A percentile compares a stretch with the other conserved stretches of the same genome.
phyloP scores from a whole-genome alignment of 2,329 filamentous ascomycete species.

The Xylariales sp. region DNA sequence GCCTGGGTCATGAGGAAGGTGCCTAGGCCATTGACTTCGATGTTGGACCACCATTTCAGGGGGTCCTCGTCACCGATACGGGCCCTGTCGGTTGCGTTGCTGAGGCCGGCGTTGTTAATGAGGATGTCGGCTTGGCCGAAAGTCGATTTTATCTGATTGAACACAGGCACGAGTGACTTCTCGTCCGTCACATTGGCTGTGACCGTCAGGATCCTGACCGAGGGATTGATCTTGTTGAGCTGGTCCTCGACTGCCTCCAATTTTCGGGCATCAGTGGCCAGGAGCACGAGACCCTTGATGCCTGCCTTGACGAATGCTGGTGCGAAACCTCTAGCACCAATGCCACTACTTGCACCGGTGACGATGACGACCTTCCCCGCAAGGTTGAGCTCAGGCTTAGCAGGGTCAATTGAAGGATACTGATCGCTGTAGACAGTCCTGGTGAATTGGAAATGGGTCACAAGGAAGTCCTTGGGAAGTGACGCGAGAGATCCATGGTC shows the following conservation, averaged over 20 bases:
- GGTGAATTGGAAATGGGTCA: slow-evolving; percentile 16
- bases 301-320: slow-evolving; percentile 17
- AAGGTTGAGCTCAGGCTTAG: slow-evolving; percentile 45
- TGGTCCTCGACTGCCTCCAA: slow-evolving; percentile 28
- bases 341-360: slow-evolving; percentile 51
- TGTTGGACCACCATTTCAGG: slow-evolving; percentile 21
- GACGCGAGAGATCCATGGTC: background rate
- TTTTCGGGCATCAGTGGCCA: slow-evolving; percentile 30
- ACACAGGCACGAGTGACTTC: slow-evolving; percentile 12
- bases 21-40: slow-evolving; percentile 39
- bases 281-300: slow-evolving; percentile 17
- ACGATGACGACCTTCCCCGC: slow-evolving; percentile 70
- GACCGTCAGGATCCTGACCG: slow-evolving; percentile 10
- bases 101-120: slow-evolving; percentile 9
- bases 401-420: slow-evolving; percentile 6
- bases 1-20: slow-evolving; percentile 29
- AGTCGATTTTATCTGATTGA: slow-evolving; percentile 10
- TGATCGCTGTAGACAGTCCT: slow-evolving; percentile 1
- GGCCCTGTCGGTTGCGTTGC: slow-evolving; percentile 7
- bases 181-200: slow-evolving; percentile 13
- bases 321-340: slow-evolving; percentile 25
- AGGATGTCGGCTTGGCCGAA: slow-evolving; percentile 12
- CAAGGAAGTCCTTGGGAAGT: slow-evolving; percentile 20
- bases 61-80: slow-evolving; percentile 10
- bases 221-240: slow-evolving; percentile 22